Base-by-base conservation (phyloP, 352 stramenopile genomes). In the Globisporangium nodosum region DNA sequence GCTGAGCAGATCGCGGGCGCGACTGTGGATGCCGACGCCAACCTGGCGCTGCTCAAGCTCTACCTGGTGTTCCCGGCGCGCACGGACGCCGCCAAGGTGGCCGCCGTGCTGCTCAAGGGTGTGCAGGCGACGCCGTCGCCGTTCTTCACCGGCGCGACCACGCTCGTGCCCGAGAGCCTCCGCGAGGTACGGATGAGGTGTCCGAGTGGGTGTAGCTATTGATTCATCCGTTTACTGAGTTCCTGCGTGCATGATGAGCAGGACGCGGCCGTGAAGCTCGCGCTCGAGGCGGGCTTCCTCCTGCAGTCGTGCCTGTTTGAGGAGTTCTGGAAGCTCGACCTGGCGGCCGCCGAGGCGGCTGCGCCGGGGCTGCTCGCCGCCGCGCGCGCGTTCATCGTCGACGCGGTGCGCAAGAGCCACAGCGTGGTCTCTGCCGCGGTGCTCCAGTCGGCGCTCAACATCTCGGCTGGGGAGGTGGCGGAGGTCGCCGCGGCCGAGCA, bases 241-340 rank as follows among this genome's bases (percentile, higher is more conserved):
- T n/a, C 11, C 3, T 50, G n/a, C 61, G 16, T 20, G 42, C 20
- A 43, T 57, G 9, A 16, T 20, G 43, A 7, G 6, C 45, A 91
- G 78, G 71, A 91, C 54, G 68, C 64, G 16, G 76, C 81, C 60
- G 72, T 94, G 49, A 71, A 71, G 61, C 61, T 70, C 30, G 74
- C 80, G 48, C 63, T 92, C 43, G 56, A 70, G 52, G 70, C 74
- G 21, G 83, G 83, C 7, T 88, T 82, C 62, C 58, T 90, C 55
- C 68, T 94, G 47, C 81, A 94, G 69, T 86, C 81, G 68, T 88
- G 77, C 53, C 64, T 84, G 49, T 94, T 94, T 37, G 78, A 86
- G 68, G 81, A 90, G 31, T 93, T 92, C 66, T 95, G 85, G 85
- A 74, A 85, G 61, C 60, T 80, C 52, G 69, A 88, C 33, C 54